Base-by-base conservation (phyloP, 2,329 filamentous ascomycete genomes). In the Penicillium hordei region DNA sequence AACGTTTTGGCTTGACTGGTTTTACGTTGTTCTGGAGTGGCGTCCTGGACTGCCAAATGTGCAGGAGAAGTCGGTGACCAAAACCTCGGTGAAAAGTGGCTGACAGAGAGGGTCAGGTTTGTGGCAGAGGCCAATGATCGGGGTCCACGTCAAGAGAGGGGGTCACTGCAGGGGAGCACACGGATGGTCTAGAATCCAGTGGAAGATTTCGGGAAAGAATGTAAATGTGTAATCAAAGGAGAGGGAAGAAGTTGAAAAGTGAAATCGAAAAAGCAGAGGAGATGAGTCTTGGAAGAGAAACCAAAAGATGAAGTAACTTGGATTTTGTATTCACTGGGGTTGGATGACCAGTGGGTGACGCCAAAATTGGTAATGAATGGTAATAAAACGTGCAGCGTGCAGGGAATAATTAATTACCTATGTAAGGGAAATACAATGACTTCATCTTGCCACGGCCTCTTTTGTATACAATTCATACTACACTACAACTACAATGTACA, bases 91-190 rank as follows among this genome's bases (percentile, higher is more conserved):
- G 58, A 58, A 54, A 57, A 58, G 62, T 65, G 64, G 63, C 63
- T 65, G 56, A 62, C 60, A 62, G 58, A 61, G 63, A 66, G 58
- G 59, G 61, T 64, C 66, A 57, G 59, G 61, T 60, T 62, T 55
- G 56, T 54, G 55, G 58, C 43, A 46, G 46, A 63, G 63, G 55
- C 69, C 68, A 71, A 71, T 71, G 59, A 63, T 36, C n/a, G 61
- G 52, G 45, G 63, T 62, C 69, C 68, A 71, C 69, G 68, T 71
- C 69, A 69, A 61, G 36, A 58, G 62, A 25, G 45, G 9, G 36
- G 60, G 59, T 53, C 49, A 57, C 64, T 63, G 64, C 65, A 66
- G 59, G 58, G 58, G 62, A 60, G 10, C 60, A 59, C 62, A 25
- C 43, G 43, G 27, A 31, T 7, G 54, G 64, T 60, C 61, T 64